These are phyloP conservation scores for Carex cristatella DNA, from an alignment of 176 grass and related monocot species.

Conservation along the genomic window DNA sequence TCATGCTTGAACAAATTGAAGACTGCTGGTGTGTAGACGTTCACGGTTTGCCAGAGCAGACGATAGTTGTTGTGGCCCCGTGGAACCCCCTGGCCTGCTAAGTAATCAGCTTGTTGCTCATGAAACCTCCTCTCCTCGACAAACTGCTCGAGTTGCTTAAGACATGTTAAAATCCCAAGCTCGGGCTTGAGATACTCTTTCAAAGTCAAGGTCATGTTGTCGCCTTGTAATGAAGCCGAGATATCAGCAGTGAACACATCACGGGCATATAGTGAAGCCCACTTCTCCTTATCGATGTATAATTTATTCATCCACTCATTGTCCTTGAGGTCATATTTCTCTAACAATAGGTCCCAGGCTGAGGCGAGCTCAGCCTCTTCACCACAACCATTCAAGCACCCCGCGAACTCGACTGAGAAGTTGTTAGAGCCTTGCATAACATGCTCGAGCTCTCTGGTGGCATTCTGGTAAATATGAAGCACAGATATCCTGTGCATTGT, in stretches of 20 bases:
- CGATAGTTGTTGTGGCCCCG: conserved; percentile 30
- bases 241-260: conserved; percentile 67
- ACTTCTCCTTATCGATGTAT: conserved; percentile 61
- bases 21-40: conserved; percentile 56
- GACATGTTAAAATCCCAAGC: conserved; percentile 47
- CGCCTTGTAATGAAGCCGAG: conserved; percentile 42
- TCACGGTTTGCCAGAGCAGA: conserved; percentile 77
- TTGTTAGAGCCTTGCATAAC: conserved; percentile 40
- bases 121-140: conserved; percentile 54
- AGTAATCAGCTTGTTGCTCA: conserved; percentile 74
- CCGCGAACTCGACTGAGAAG: conserved; percentile 59
- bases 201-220: conserved; percentile 42
- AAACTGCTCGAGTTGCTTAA: conserved; percentile 61
- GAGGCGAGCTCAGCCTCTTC: conserved; percentile 56
- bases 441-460: conserved; percentile 39
- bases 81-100: conserved; percentile 47
- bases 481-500: conserved; percentile 50
- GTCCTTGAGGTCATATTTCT: conserved; percentile 70
- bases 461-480: conserved; percentile 60
- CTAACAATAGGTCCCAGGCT: conserved; percentile 51
- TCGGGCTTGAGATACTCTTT: conserved; percentile 51
- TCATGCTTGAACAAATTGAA: conserved; percentile 72
- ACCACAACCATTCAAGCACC: conserved; percentile 52
- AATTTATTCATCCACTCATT: conserved; percentile 75
- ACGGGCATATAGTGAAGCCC: conserved; percentile 59